These are phyloP conservation scores for Ceratocystis cubensis DNA, from an alignment of 2,329 filamentous ascomycete genomes.

Conservation along the genomic window DNA sequence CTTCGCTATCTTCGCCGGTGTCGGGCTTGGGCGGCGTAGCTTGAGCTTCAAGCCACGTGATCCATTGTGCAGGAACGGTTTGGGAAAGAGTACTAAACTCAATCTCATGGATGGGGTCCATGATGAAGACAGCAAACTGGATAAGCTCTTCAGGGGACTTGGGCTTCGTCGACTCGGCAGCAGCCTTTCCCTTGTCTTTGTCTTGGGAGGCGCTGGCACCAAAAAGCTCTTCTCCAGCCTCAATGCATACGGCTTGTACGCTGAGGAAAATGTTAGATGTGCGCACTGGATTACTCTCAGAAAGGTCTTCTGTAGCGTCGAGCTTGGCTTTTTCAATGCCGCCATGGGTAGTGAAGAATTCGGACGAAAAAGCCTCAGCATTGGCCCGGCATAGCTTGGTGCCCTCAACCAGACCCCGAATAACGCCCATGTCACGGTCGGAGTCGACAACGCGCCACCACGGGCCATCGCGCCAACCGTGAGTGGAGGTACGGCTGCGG, in stretches of 20 bases:
- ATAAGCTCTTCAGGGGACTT: conserved; percentile 48
- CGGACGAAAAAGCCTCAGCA: conserved; percentile 74
- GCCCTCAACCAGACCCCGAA: conserved; percentile 71
- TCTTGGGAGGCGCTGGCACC: conserved; percentile 37
- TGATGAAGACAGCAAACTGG: conserved; percentile 64
- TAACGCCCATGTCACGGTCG: conserved; percentile 63
- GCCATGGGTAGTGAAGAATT: conserved; percentile 68
- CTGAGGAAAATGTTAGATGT: conserved; percentile 91
- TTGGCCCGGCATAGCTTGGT: conserved; percentile 83
- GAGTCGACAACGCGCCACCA: conserved; percentile 75
- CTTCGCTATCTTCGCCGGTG: neutral
- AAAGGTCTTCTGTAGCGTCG: conserved; percentile 64
- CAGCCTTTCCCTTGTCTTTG: conserved; percentile 38
- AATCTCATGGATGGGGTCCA: conserved; percentile 85
- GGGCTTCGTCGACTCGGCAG: conserved; percentile 32
- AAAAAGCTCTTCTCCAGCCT: conserved; percentile 56
- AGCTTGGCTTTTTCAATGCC: conserved; percentile 70
- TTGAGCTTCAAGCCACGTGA: conserved; percentile 77
- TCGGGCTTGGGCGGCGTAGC: conserved; percentile 24
- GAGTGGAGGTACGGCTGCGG: conserved; percentile 44
- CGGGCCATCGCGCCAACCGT: conserved; percentile 82
- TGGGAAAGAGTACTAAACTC: conserved; percentile 76
- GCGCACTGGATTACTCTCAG: conserved; percentile 76
- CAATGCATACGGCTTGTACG: conserved; percentile 72
- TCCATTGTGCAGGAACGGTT: conserved; percentile 70